Percentiles rank a stretch among this genome's conserved stretches.
phyloP scores from a whole-genome alignment of 164 flowering plant genomes.

The Taxillus chinensis region DNA sequence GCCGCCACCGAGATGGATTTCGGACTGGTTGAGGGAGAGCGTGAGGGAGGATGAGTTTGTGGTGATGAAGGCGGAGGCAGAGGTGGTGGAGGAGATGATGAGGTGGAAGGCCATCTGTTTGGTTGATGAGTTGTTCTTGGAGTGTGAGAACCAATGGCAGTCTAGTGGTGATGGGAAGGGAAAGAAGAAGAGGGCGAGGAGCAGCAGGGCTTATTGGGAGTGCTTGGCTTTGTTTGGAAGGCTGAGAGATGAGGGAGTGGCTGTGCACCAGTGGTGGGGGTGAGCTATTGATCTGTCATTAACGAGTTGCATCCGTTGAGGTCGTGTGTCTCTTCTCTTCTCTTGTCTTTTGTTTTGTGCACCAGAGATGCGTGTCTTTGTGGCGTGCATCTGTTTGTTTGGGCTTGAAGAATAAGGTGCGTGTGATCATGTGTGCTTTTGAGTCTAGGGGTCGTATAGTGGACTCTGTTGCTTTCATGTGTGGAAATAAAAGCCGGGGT shows the following conservation, averaged over 20 bases:
- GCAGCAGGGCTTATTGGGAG: slow-evolving; percentile 81
- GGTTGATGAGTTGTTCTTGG: slow-evolving; percentile 73
- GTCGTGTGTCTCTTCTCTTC: no score
- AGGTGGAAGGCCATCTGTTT: slow-evolving; percentile 36
- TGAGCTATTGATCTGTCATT: slow-evolving; percentile 8
- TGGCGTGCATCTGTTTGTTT: no score
- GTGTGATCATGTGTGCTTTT: no score
- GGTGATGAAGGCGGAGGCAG: slow-evolving; percentile 77
- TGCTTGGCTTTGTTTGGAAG: slow-evolving; percentile 77
- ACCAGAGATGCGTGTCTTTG: no score
- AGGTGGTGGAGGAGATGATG: slow-evolving; percentile 69
- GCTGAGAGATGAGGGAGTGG: slow-evolving; percentile 76
- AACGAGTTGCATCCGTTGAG: no score
- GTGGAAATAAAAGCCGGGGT: no score
- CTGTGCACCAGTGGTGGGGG: slow-evolving; percentile 96
- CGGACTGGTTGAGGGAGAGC: slow-evolving; percentile 55
- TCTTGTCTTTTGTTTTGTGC: no score
- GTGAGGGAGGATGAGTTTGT: slow-evolving; percentile 64
- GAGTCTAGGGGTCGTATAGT: no score
- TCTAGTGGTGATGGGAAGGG: slow-evolving; percentile 16
- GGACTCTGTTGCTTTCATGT: no score
- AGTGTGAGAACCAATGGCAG: slow-evolving; percentile 31
- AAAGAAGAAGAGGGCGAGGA: slow-evolving; percentile 3
- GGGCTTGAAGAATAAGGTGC: no score
- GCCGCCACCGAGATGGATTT: slow-evolving; percentile 24